A percentile compares a stretch with the other conserved stretches of the same genome.
Evolutionary conservation across 345 rosid genomes (phyloP).

Genomic region (Gossypium sturtianum): DNA sequence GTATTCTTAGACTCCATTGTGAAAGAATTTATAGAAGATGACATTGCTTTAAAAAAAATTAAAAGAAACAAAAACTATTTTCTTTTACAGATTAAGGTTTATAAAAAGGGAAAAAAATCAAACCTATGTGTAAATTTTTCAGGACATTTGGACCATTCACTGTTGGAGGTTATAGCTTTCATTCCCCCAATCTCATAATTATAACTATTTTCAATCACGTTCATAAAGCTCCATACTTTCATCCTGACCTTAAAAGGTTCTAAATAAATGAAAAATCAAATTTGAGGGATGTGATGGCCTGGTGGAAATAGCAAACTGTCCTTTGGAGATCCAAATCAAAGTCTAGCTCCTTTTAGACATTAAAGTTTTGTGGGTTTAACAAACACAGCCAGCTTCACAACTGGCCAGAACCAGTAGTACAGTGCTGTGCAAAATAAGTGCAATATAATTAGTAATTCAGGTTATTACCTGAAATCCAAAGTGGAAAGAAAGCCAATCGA

Average conservation of each 20-base stretch:
- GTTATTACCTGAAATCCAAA: slow-evolving; percentile 94
- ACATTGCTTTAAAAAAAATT: background rate
- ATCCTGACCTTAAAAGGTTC: background rate
- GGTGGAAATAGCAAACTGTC: background rate
- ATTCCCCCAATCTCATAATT: background rate
- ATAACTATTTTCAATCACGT: background rate
- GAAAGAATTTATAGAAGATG: background rate
- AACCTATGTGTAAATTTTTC: background rate
- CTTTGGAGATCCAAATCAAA: background rate
- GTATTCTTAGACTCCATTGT: background rate
- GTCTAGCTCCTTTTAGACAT: background rate
- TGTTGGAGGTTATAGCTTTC: background rate
- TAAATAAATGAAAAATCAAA: slow-evolving; percentile 1
- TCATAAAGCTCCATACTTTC: background rate
- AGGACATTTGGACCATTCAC: background rate
- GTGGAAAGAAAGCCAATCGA: slow-evolving; percentile 85
- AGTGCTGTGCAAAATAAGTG: background rate
- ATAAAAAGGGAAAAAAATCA: background rate
- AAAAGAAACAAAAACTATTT: background rate
- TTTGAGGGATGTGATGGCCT: background rate
- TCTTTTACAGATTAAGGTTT: background rate
- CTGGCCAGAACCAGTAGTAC: background rate
- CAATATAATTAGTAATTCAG: slow-evolving; percentile 9
- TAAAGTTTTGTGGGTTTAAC: background rate
- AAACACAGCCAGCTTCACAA: background rate